A percentile compares a stretch with the other conserved stretches of the same genome.
Conservation (phyloP, 2,329 filamentous ascomycete genomes). For the Fusarium sp. region DNA sequence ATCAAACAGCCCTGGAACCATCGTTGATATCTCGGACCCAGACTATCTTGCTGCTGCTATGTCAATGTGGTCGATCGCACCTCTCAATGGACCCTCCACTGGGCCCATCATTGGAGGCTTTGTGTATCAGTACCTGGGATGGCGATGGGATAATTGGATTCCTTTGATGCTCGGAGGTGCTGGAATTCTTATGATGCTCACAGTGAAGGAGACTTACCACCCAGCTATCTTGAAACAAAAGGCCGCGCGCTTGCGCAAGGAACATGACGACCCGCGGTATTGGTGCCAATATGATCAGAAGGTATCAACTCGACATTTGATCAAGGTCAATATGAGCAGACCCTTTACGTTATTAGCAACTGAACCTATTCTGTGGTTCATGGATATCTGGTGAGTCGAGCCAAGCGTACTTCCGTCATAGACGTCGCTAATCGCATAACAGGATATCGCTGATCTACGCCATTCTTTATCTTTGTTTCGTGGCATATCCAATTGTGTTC, state of each 20-base stretch:
- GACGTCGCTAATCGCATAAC: constrained; percentile 15
- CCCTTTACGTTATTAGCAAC: constrained; percentile 83
- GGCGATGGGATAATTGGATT: constrained; percentile 91
- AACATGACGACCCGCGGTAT: constrained; percentile 78
- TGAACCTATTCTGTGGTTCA: constrained; percentile 84
- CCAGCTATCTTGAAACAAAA: constrained; percentile 77
- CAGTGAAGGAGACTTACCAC: constrained; percentile 81
- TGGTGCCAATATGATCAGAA: constrained; percentile 86
- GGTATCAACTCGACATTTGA: constrained; percentile 71
- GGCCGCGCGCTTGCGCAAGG: constrained; percentile 73
- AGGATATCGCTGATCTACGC: constrained; percentile 88
- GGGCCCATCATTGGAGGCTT: constrained; percentile 78
- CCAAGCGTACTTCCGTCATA: neutral
- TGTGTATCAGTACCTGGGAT: constrained; percentile 76
- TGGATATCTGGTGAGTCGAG: constrained; percentile 71
- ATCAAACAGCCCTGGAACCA: constrained; percentile 83
- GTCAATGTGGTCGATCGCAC: constrained; percentile 85
- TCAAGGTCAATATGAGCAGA: constrained; percentile 81
- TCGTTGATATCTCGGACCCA: constrained; percentile 86
- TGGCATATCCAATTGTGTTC: constrained; percentile 91
- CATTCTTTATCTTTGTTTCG: constrained; percentile 90
- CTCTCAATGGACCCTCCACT: constrained; percentile 78
- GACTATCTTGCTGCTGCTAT: constrained; percentile 86
- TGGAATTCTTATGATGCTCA: constrained; percentile 69
- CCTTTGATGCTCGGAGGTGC: constrained; percentile 78